A percentile compares a stretch with the other conserved stretches of the same genome.
phyloP scores from a whole-genome alignment of 257 asterid genomes.

The Solanum infundibuliforme region DNA sequence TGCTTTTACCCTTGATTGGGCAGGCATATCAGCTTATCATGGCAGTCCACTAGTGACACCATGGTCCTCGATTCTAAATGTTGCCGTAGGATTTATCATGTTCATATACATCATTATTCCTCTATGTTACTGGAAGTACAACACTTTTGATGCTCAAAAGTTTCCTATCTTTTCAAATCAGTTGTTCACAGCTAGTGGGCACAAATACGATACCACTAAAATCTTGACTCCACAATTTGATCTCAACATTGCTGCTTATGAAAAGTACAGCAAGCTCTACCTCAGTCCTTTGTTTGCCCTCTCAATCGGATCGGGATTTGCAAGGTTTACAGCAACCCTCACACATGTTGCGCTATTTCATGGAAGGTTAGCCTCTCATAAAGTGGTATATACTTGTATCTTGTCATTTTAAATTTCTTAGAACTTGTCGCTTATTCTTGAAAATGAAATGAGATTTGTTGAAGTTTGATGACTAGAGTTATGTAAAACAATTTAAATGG shows the following conservation, averaged over 20 bases:
- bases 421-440: neutral
- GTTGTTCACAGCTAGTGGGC: slow-evolving; percentile 62
- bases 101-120: slow-evolving; percentile 87
- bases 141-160: slow-evolving; percentile 78
- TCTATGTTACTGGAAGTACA: slow-evolving; percentile 85
- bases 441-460: neutral
- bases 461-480: neutral
- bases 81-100: slow-evolving; percentile 78
- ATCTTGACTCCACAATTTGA: slow-evolving; percentile 82
- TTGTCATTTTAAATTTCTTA: neutral
- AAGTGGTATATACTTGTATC: neutral
- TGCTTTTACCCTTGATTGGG: slow-evolving; percentile 99
- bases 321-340: slow-evolving; percentile 88
- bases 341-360: slow-evolving; percentile 84
- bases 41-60: slow-evolving; percentile 98
- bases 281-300: slow-evolving; percentile 95
- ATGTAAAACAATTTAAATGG: neutral
- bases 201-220: slow-evolving; percentile 61
- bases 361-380: slow-evolving; percentile 57
- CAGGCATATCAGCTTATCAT: slow-evolving; percentile 94
- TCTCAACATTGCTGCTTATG: slow-evolving; percentile 61
- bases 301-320: slow-evolving; percentile 91
- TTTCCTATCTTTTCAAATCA: slow-evolving; percentile 92
- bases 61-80: slow-evolving; percentile 66
- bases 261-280: slow-evolving; percentile 76